Conservation (phyloP, 768 basidiomycete genomes). For the Boletus vinaceobasis region DNA sequence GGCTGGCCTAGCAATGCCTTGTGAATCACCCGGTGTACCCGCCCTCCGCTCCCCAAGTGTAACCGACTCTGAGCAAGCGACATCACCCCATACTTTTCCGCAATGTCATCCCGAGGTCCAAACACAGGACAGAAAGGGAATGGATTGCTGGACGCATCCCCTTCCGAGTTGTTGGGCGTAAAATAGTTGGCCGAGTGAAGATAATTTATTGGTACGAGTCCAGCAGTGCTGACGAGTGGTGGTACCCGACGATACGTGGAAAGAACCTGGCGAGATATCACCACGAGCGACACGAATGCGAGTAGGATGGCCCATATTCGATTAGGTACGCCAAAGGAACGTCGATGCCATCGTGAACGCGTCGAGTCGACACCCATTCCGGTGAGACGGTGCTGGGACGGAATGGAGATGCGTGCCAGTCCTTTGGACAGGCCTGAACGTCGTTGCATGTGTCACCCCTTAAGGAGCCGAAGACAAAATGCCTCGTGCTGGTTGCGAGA, state of each 20-base stretch:
- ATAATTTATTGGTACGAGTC: slow-evolving; percentile 76
- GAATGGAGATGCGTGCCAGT: slow-evolving; percentile 55
- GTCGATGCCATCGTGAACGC: slow-evolving; percentile 50
- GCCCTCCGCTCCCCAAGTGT: slow-evolving; percentile 76
- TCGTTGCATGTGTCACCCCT: slow-evolving; percentile 54
- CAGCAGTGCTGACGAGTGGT: slow-evolving; percentile 33
- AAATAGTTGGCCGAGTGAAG: slow-evolving; percentile 52
- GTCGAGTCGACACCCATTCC: slow-evolving; percentile 47
- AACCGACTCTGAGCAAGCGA: slow-evolving; percentile 70
- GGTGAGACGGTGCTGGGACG: slow-evolving; percentile 37
- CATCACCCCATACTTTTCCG: slow-evolving; percentile 71
- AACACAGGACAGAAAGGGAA: slow-evolving; percentile 91
- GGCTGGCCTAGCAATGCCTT: slow-evolving; percentile 82
- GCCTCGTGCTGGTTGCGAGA: neutral
- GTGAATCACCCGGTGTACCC: slow-evolving; percentile 78
- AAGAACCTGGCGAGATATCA: slow-evolving; percentile 54
- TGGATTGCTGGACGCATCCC: slow-evolving; percentile 44
- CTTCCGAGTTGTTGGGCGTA: slow-evolving; percentile 35
- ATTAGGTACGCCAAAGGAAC: slow-evolving; percentile 60
- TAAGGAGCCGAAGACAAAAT: neutral
- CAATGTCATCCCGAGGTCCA: slow-evolving; percentile 78
- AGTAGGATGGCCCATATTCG: slow-evolving; percentile 65
- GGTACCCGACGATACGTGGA: slow-evolving; percentile 35
- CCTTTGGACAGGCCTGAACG: slow-evolving; percentile 45
- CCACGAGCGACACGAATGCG: slow-evolving; percentile 51